Conservation (phyloP, 192 early-diverging fungal species). For the Podila epigama region DNA sequence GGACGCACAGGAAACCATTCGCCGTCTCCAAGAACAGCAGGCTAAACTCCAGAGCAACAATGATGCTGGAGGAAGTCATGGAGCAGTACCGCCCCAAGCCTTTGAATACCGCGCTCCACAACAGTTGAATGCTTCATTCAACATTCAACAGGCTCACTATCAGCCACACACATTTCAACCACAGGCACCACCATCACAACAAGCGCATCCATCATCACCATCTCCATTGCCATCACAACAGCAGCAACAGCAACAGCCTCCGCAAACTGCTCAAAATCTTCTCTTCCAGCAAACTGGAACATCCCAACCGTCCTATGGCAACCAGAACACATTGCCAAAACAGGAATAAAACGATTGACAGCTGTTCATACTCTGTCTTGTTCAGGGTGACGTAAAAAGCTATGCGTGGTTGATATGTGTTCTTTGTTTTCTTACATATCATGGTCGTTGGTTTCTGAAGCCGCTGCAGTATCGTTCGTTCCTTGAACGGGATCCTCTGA, state of each 20-base stretch:
- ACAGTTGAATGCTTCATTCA: slow-evolving; percentile 14
- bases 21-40: slow-evolving; percentile 37
- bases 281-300: too few relatives aligned
- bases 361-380: too few relatives aligned
- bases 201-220: too few relatives aligned
- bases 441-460: too few relatives aligned
- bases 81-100: neutral
- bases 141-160: slow-evolving; percentile 6
- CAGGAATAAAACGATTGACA: too few relatives aligned
- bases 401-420: too few relatives aligned
- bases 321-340: too few relatives aligned
- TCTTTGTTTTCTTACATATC: too few relatives aligned
- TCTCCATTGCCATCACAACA: too few relatives aligned
- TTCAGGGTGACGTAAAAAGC: too few relatives aligned
- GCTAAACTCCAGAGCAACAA: slow-evolving; percentile 23
- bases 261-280: slow-evolving; percentile 12
- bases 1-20: slow-evolving; percentile 40
- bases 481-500: neutral
- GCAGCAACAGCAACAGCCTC: slow-evolving; percentile 9
- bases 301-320: too few relatives aligned
- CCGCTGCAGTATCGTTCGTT: neutral
- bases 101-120: slow-evolving; percentile 1
- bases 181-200: slow-evolving; percentile 3
- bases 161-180: too few relatives aligned
- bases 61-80: neutral